Evolutionary conservation across 148 eudicot species (phyloP), one percentile per base, ranked within the genome.

Genomic region (Silene uniflora): DNA sequence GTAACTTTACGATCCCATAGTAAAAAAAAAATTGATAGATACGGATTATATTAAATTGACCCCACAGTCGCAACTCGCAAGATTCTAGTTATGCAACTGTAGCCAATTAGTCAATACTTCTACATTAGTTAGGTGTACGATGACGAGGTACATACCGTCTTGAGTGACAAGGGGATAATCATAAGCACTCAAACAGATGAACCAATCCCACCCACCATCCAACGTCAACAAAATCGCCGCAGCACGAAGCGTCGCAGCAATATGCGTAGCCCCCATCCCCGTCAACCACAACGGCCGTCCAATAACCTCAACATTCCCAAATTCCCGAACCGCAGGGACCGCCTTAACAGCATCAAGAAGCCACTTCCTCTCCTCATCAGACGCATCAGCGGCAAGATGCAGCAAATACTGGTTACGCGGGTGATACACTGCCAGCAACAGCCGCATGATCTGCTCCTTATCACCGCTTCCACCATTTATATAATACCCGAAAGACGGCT

Each of bases 201-300:
- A 94, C 98, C 98, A 95, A 89, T 92, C 96, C 98, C 98, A 92
- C 3, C 85, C 88, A 62, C 73, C 79, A 86, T 87, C 97, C 80
- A 90, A 76, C 85, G 89, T 95, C 89, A 95, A 84, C 73, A 95
- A 84, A 65, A 92, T 79, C 0, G 97, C 82, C 5, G 87, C 98
- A 3, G 91, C 97, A 60, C 89, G 85, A 58, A 95, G 76, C 56
- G 88, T 77, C 2, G 91, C 90, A 0, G 96, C 93, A 0, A 94
- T 76, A 67, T 90, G 87, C 12, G 93, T 87, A 0, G 92, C 85
- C 3, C 98, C 98, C 96, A 88, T 91, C 58, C 84, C 81, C 9
- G 98, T 94, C 77, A 77, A 68, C 79, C 96, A 89, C 59, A 81
- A 86, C 4, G 98, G 89, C 77, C 88, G 89, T 77, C 97, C 98